phyloP scores from a whole-genome alignment of 805 yeast species.

The Groenewaldozyma tartarivorans region DNA sequence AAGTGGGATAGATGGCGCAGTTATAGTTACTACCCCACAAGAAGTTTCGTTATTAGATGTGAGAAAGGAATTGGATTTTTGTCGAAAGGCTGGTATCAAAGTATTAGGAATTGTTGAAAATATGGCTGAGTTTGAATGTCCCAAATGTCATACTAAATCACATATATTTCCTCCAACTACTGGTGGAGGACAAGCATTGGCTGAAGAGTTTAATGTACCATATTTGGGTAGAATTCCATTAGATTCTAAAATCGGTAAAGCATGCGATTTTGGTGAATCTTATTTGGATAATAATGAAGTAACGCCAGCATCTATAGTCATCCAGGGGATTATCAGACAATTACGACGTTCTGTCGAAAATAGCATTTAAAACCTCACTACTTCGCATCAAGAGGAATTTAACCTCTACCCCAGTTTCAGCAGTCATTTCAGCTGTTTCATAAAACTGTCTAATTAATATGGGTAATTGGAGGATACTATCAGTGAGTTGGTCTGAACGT shows the following conservation, averaged over 20 bases:
- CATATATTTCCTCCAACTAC: slow-evolving; percentile 90
- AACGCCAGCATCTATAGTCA: slow-evolving; percentile 85
- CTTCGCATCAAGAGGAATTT: not conserved
- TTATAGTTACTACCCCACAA: slow-evolving; percentile 93
- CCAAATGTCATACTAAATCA: slow-evolving; percentile 82
- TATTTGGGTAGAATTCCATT: slow-evolving; percentile 90
- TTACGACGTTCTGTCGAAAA: slow-evolving; percentile 15
- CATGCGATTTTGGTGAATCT: slow-evolving; percentile 80
- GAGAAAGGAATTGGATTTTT: slow-evolving; percentile 90
- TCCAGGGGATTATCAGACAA: slow-evolving; percentile 59
- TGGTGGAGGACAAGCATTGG: slow-evolving; percentile 85
- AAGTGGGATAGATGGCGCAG: slow-evolving; percentile 89
- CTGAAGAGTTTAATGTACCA: slow-evolving; percentile 66
- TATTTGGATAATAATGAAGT: slow-evolving; percentile 75
- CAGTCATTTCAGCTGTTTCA: not conserved
- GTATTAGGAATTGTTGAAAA: slow-evolving; percentile 90
- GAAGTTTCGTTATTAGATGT: slow-evolving; percentile 94
- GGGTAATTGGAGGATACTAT: not conserved
- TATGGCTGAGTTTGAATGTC: slow-evolving; percentile 98
- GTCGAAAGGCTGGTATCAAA: slow-evolving; percentile 79
- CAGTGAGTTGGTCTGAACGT: not conserved
- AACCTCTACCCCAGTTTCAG: not conserved
- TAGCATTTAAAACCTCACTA: not conserved
- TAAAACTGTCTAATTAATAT: not conserved
- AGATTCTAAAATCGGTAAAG: slow-evolving; percentile 86